Conservation (phyloP, 495 filamentous ascomycete species). For the Xylaria scruposa region DNA sequence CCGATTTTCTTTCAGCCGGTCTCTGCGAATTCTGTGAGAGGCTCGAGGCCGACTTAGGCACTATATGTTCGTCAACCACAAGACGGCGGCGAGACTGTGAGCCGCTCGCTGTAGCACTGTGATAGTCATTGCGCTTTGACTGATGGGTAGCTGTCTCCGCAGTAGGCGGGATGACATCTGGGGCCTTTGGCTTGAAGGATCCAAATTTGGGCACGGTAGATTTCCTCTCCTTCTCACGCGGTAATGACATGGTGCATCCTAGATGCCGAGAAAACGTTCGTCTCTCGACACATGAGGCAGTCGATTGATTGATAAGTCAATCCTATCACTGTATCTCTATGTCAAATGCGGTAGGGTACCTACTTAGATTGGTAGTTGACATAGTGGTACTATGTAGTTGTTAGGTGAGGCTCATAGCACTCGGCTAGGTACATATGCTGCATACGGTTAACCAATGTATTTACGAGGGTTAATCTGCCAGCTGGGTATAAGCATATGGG, state of each 20-base stretch:
- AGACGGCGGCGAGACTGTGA: slow-evolving; percentile 26
- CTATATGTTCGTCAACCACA: slow-evolving; percentile 25
- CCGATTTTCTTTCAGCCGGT: slow-evolving; percentile 31
- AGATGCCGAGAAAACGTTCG: too few species aligned
- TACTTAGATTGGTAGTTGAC: background rate
- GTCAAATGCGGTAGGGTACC: too few species aligned
- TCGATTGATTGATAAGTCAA: background rate
- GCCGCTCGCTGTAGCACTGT: background rate
- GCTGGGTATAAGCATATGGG: too few species aligned
- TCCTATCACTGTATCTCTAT: background rate
- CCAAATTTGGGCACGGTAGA: slow-evolving; percentile 67
- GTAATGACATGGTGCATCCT: slow-evolving; percentile 42
- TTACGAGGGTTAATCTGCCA: background rate
- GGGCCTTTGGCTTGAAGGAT: slow-evolving; percentile 66
- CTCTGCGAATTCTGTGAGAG: slow-evolving; percentile 41
- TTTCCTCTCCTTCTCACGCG: slow-evolving; percentile 38
- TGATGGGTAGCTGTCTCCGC: slow-evolving; percentile 30
- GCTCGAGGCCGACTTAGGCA: slow-evolving; percentile 36
- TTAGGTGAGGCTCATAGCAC: background rate
- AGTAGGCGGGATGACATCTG: background rate
- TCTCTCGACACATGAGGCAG: background rate
- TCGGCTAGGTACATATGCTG: background rate
- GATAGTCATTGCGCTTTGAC: slow-evolving; percentile 20
- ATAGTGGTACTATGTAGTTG: too few species aligned
- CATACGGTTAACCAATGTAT: background rate